phyloP scores from a whole-genome alignment of 805 yeast genomes.

The Yamadazyma insecticola region DNA sequence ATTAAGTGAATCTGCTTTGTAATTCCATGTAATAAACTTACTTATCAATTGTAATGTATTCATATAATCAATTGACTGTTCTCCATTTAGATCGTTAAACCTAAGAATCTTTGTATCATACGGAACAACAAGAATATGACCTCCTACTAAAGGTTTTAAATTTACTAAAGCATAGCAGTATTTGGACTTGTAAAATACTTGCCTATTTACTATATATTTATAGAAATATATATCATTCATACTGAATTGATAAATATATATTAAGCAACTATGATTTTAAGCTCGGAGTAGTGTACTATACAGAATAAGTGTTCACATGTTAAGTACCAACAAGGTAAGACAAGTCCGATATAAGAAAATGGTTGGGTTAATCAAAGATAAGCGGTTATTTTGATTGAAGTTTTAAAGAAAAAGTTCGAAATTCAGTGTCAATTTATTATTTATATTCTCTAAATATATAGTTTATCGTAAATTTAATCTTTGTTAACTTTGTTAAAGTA shows the following conservation, averaged over 20 bases:
- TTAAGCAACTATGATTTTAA: not conserved
- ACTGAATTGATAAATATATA: conserved; percentile 1
- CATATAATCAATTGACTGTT: conserved; percentile 77
- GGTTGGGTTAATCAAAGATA: no score
- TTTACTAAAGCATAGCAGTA: conserved; percentile 84
- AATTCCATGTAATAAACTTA: conserved; percentile 58
- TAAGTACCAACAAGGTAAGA: no score
- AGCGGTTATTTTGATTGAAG: no score
- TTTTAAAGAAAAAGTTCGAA: no score
- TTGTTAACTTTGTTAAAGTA: conserved; percentile 89
- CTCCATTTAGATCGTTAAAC: conserved; percentile 63
- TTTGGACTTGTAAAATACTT: conserved; percentile 56
- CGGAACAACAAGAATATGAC: conserved; percentile 90
- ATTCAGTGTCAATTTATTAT: no score
- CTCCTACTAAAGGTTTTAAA: conserved; percentile 87
- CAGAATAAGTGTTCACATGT: not conserved
- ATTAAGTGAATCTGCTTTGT: conserved; percentile 79
- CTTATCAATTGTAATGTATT: conserved; percentile 67
- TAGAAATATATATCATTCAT: conserved; percentile 40
- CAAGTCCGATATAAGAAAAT: not conserved
- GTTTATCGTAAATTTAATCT: conserved; percentile 3
- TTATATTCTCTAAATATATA: no score
- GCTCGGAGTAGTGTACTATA: not conserved
- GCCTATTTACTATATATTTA: conserved; percentile 51
- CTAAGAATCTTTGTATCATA: conserved; percentile 55